Evolutionary conservation across 179 eudicot species (phyloP).

Genomic region (Beta macrorhiza): DNA sequence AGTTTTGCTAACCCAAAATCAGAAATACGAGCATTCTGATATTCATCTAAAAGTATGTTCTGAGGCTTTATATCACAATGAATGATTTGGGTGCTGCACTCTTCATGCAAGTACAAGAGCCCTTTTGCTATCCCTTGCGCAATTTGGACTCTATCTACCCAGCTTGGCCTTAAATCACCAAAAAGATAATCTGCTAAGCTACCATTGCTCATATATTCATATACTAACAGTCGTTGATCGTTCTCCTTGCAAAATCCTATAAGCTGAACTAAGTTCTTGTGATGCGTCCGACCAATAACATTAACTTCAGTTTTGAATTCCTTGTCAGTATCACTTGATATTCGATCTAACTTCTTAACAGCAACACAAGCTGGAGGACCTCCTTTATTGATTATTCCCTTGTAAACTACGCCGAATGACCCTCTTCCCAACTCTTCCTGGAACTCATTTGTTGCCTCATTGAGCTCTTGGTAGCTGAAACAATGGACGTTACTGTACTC

Average conservation of each 20-base stretch:
- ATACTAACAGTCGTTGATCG: not conserved
- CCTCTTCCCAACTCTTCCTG: conserved; percentile 8
- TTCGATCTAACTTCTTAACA: conserved; percentile 6
- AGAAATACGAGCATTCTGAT: not conserved
- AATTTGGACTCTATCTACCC: not conserved
- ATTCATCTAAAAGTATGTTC: not conserved
- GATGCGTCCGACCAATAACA: not conserved
- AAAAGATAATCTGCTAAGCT: conserved; percentile 7
- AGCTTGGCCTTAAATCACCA: not conserved
- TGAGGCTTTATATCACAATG: conserved; percentile 11
- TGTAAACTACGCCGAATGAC: conserved; percentile 1
- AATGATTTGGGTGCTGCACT: conserved; percentile 1
- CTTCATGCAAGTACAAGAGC: conserved; percentile 1
- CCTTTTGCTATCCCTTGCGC: not conserved
- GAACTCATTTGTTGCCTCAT: conserved; percentile 8
- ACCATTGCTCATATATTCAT: conserved; percentile 8
- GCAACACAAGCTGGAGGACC: not conserved
- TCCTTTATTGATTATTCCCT: not conserved
- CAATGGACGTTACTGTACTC: conserved; percentile 1
- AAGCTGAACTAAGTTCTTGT: conserved; percentile 7
- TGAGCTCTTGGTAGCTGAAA: not conserved
- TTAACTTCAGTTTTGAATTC: conserved; percentile 7
- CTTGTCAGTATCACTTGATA: not conserved
- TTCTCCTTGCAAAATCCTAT: not conserved
- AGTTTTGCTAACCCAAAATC: conserved; percentile 11